These are phyloP conservation scores for Leptographium lundbergii DNA, from an alignment of 2,329 filamentous ascomycete species.

Conservation along the genomic window DNA sequence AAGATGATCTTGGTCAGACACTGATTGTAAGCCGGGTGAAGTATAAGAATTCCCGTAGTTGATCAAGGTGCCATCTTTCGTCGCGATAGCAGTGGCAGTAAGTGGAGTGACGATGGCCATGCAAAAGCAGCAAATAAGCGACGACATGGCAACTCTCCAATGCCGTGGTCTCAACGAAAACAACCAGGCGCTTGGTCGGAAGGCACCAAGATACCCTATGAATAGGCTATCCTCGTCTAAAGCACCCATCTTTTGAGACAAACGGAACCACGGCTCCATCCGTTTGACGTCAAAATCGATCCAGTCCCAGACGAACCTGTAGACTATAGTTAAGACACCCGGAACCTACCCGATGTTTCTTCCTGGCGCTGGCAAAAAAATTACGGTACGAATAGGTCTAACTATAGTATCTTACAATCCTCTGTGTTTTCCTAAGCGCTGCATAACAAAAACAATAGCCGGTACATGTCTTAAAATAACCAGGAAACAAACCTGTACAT, in stretches of 20 bases:
- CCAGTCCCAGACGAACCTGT: background rate
- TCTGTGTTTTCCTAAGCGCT: too few relatives aligned
- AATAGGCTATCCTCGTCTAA: background rate
- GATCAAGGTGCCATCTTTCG: background rate
- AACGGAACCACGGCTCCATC: background rate
- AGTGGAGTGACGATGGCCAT: background rate
- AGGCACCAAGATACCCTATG: background rate
- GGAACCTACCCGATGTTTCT: too few relatives aligned
- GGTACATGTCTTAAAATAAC: background rate
- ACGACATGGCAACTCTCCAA: background rate
- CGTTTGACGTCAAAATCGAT: background rate
- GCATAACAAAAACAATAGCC: background rate
- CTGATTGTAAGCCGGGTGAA: background rate
- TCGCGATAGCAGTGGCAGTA: background rate
- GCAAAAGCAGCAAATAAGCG: background rate
- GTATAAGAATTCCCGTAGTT: background rate
- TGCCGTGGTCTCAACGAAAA: background rate
- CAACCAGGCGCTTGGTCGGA: background rate
- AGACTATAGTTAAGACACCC: background rate
- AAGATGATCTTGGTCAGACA: background rate
- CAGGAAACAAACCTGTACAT: background rate
- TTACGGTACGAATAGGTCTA: too few relatives aligned
- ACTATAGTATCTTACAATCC: too few relatives aligned
- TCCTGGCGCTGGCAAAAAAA: too few relatives aligned
- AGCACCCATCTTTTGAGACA: background rate